A percentile compares a stretch with the other conserved stretches of the same genome.
phyloP scores from a whole-genome alignment of 352 stramenopile genomes.

The Phytopythium aichiense region DNA sequence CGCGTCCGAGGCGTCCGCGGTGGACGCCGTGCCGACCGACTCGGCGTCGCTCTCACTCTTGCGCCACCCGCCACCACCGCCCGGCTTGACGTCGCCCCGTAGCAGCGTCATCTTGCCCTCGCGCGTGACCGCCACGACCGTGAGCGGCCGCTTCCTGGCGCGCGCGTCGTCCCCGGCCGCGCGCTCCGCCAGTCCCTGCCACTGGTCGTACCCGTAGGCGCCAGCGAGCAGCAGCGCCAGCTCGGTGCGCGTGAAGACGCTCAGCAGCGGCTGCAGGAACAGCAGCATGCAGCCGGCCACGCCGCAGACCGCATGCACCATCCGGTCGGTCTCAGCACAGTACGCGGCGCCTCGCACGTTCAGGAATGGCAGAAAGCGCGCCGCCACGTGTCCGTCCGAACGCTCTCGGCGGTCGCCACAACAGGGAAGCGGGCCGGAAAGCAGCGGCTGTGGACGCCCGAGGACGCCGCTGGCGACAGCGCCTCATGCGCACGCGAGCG shows the following conservation, averaged over 20 bases:
- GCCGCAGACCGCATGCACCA: not conserved
- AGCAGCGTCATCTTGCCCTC: slow-evolving; percentile 9
- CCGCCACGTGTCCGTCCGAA: not conserved
- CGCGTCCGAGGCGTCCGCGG: slow-evolving; percentile 1
- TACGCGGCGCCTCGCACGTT: not conserved
- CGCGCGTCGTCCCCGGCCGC: not conserved
- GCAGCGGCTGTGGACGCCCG: not conserved
- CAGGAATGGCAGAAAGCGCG: not conserved
- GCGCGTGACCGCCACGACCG: slow-evolving; percentile 6
- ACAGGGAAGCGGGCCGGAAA: not conserved
- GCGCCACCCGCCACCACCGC: slow-evolving; percentile 1
- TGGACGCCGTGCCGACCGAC: slow-evolving; percentile 6
- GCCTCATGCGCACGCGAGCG: not conserved
- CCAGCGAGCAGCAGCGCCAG: slow-evolving; percentile 18
- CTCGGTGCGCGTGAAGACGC: slow-evolving; percentile 13
- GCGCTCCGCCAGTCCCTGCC: slow-evolving; percentile 4
- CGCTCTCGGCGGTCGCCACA: not conserved
- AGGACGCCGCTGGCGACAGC: not conserved
- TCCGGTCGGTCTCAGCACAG: not conserved
- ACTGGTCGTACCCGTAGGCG: slow-evolving; percentile 9
- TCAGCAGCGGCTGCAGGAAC: slow-evolving; percentile 12
- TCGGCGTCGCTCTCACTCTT: slow-evolving; percentile 2
- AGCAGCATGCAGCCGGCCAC: slow-evolving; percentile 6
- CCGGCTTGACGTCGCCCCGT: not conserved
- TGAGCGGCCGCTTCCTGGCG: slow-evolving; percentile 3